Conservation (phyloP, 2,329 filamentous ascomycete species). For the Calonectria multiphialidica region DNA sequence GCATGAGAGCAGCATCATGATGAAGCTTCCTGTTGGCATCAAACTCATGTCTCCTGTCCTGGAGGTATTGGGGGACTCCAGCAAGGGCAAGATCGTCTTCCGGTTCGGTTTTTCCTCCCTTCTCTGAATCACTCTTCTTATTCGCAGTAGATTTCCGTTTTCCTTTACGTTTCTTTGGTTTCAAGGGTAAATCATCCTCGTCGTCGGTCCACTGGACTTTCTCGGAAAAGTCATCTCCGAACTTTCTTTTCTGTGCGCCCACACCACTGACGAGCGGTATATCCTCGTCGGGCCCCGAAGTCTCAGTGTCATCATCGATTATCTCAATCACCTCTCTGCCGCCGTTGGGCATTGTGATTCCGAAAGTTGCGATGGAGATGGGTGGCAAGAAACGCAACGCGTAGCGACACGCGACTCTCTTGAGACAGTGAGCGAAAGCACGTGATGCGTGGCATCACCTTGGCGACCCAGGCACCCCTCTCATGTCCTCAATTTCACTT, state of each 20-base stretch:
- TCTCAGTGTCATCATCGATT: slow-evolving; percentile 38
- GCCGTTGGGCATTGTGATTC: slow-evolving; percentile 28
- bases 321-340: slow-evolving; percentile 42
- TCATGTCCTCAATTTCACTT: not conserved
- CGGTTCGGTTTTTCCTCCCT: slow-evolving; percentile 49
- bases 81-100: slow-evolving; percentile 63
- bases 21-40: slow-evolving; percentile 71
- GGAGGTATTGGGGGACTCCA: slow-evolving; percentile 80
- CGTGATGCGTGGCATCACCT: slow-evolving; percentile 29
- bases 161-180: slow-evolving; percentile 55
- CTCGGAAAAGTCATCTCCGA: slow-evolving; percentile 51
- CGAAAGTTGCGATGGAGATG: not conserved
- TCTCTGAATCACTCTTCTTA: slow-evolving; percentile 39
- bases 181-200: slow-evolving; percentile 70
- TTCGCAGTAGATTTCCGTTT: slow-evolving; percentile 46
- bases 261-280: slow-evolving; percentile 9
- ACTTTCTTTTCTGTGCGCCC: slow-evolving; percentile 53
- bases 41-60: slow-evolving; percentile 75
- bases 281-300: slow-evolving; percentile 35
- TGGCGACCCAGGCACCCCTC: not conserved
- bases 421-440: slow-evolving; percentile 34
- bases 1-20: slow-evolving; percentile 75
- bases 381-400: slow-evolving; percentile 23
- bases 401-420: slow-evolving; percentile 26
- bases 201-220: slow-evolving; percentile 70